Percentiles rank a stretch among this genome's conserved stretches.
phyloP scores from a whole-genome alignment of 495 filamentous ascomycete species.

The Talaromyces nanjingensis region DNA sequence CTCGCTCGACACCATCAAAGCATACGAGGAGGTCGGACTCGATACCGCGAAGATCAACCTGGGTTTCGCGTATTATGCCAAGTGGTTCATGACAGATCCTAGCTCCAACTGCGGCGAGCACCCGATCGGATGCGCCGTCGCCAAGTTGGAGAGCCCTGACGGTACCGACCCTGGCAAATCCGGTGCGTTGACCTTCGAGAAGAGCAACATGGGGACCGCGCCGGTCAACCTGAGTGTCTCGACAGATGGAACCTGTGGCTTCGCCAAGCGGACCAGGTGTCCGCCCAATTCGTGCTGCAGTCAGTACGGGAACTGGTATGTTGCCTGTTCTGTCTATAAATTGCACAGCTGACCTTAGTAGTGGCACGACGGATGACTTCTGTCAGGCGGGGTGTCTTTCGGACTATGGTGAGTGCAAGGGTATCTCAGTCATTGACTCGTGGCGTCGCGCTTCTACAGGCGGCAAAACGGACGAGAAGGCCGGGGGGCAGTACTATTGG shows the following conservation, averaged over 20 bases:
- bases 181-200: slow-evolving; percentile 48
- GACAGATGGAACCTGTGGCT: too few relatives aligned
- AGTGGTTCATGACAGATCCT: slow-evolving; percentile 60
- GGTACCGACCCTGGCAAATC: slow-evolving; percentile 58
- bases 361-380: too few relatives aligned
- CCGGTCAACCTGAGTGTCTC: too few relatives aligned
- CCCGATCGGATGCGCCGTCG: slow-evolving; percentile 57
- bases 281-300: too few relatives aligned
- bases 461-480: slow-evolving; percentile 49
- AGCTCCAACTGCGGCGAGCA: slow-evolving; percentile 32
- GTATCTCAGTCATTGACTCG: slow-evolving; percentile 23
- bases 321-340: too few relatives aligned
- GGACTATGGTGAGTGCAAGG: too few relatives aligned
- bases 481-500: slow-evolving; percentile 64
- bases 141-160: slow-evolving; percentile 54
- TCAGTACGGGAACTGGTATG: too few relatives aligned
- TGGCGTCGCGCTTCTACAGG: slow-evolving; percentile 43
- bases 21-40: slow-evolving; percentile 53
- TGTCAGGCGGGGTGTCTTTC: too few relatives aligned
- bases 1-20: slow-evolving; percentile 47
- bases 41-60: slow-evolving; percentile 55
- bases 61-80: slow-evolving; percentile 68
- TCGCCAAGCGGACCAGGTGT: too few relatives aligned
- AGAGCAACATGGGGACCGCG: too few relatives aligned
- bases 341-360: too few relatives aligned